phyloP scores from a whole-genome alignment of 768 basidiomycete genomes.

The Boletus huronensis region DNA sequence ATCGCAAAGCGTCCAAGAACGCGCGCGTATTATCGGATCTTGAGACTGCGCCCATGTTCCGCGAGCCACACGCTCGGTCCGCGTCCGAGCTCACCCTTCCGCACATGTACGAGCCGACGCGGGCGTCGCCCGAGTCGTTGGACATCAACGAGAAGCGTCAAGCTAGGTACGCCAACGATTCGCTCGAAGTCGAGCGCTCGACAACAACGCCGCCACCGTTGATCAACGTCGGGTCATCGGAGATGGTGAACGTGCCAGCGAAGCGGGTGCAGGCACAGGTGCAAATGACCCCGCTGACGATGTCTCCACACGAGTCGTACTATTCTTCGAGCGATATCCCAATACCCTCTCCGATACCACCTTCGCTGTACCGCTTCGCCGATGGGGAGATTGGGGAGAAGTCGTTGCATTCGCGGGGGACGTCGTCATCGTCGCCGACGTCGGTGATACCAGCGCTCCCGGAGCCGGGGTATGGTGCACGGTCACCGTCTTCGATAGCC shows the following conservation, averaged over 20 bases:
- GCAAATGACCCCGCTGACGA: slow-evolving; percentile 37
- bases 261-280: no score
- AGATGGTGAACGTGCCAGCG: slow-evolving; percentile 2
- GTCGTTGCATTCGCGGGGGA: slow-evolving; percentile 6
- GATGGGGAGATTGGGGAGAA: slow-evolving; percentile 44
- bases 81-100: slow-evolving; percentile 53
- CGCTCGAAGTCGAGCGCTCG: slow-evolving; percentile 1
- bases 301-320: slow-evolving; percentile 51
- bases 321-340: slow-evolving; percentile 53
- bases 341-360: slow-evolving; percentile 55
- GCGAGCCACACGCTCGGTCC: slow-evolving; percentile 59
- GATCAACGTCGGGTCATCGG: slow-evolving; percentile 12
- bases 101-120: slow-evolving; percentile 47
- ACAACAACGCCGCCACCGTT: slow-evolving; percentile 5
- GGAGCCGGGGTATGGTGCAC: neutral
- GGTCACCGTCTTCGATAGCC: neutral
- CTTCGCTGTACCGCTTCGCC: slow-evolving; percentile 44
- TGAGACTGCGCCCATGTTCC: slow-evolving; percentile 73
- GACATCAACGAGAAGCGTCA: slow-evolving; percentile 14
- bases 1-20: slow-evolving; percentile 52
- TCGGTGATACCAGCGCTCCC: slow-evolving; percentile 6
- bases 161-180: neutral
- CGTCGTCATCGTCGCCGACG: neutral
- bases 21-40: slow-evolving; percentile 33
- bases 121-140: slow-evolving; percentile 25